Evolutionary conservation across 768 basidiomycete genomes (phyloP), one percentile per base, ranked within the genome.

Genomic region (Calocybe gangraenosa): DNA sequence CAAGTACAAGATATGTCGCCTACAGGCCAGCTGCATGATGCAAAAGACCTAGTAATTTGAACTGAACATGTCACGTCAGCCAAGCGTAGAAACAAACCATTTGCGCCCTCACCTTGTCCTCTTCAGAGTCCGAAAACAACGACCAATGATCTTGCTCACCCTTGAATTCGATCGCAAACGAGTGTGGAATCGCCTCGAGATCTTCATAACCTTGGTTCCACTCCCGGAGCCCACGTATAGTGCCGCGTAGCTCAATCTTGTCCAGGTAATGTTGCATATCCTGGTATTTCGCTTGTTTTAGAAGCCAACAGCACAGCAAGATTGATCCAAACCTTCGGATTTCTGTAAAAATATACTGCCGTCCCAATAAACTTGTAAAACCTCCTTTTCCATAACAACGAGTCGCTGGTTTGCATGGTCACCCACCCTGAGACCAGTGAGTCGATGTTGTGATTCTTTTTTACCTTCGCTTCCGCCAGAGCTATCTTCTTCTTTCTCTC

Each of bases 191-290:
- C 8, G 82, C 74, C 56, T 80, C 72, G 25, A 86, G 59, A 37
- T 83, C 79, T 46, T 85, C 83, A 46, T 78, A 82, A 4, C 83
- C 83, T 44, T 85, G 78, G 44, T 76, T 68, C 76, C 81, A 82
- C 53, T 85, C 84, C 46, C 70, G 69, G 42, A 84, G 50, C 7
- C 63, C 74, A 36, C 60, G 63, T 13, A 82, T 56, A 7, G 67
- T 63, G 7, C 74, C 75, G 3, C 70, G 66, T 33, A 85, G 59
- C 30, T 72, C 60, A n/a, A 81, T 41, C 35, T 71, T 58, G 28
- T 76, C 74, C 44, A 75, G 42, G 8, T 62, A 53, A 28, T 61
- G 62, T 21, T 59, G 55, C 25, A 59, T 53, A 42, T 77, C 73
- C 76, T 78, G 44, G 7, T 14, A 48, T 46, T 50, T 38, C 30